Evolutionary conservation across 2,329 filamentous ascomycete genomes (phyloP).

Genomic region (Aspergillus texensis): DNA sequence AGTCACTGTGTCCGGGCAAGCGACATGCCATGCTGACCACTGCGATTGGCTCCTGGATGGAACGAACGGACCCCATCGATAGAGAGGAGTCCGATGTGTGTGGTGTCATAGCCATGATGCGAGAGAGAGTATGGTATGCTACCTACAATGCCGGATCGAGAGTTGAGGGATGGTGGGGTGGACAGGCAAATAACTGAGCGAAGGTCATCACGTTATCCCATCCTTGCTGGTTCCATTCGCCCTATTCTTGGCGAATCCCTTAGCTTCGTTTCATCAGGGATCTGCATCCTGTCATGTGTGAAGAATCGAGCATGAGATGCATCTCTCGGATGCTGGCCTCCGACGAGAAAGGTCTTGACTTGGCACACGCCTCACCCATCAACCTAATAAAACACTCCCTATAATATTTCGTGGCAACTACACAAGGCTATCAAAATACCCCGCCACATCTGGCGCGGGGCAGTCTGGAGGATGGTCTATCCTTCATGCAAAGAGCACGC

Average conservation of each 20-base stretch:
- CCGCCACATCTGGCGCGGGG: background rate
- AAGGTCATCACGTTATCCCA: background rate
- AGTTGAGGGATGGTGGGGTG: background rate
- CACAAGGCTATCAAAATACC: background rate
- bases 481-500: background rate
- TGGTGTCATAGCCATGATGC: slow-evolving; percentile 10
- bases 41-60: slow-evolving; percentile 14
- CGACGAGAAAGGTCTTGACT: background rate
- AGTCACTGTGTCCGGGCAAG: slow-evolving; percentile 10
- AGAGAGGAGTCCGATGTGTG: slow-evolving; percentile 7
- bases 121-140: background rate
- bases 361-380: background rate
- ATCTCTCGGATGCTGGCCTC: background rate
- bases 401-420: background rate
- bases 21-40: slow-evolving; percentile 13
- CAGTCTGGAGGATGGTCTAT: background rate
- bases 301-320: background rate
- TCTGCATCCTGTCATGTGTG: background rate
- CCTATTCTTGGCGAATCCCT: background rate
- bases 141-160: background rate
- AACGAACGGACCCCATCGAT: background rate
- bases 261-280: background rate
- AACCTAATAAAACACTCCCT: background rate
- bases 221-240: background rate
- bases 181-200: background rate